These are phyloP conservation scores for Darksidea phi DNA, from an alignment of 495 filamentous ascomycete species.

Conservation along the genomic window DNA sequence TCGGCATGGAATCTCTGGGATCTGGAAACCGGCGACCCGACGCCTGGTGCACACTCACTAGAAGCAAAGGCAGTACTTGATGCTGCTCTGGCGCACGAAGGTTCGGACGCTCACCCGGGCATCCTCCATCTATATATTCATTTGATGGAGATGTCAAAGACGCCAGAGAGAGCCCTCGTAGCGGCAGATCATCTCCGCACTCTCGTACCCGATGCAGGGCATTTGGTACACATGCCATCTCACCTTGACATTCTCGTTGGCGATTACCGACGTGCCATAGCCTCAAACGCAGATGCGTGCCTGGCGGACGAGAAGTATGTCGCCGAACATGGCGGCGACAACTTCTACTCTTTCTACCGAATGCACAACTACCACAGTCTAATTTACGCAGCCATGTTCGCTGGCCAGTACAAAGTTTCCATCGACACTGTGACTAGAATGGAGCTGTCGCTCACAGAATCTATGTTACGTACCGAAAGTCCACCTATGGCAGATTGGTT, in stretches of 20 bases:
- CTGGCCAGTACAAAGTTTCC: constrained; percentile 56
- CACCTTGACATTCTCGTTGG: constrained; percentile 68
- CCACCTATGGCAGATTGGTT: constrained; percentile 74
- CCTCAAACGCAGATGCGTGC: constrained; percentile 63
- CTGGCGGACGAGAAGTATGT: constrained; percentile 62
- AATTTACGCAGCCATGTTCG: constrained; percentile 71
- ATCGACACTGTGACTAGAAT: constrained; percentile 55
- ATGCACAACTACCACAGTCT: constrained; percentile 66
- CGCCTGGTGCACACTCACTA: constrained; percentile 53
- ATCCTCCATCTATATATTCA: constrained; percentile 71
- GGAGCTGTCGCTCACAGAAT: constrained; percentile 57
- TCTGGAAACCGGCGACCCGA: constrained; percentile 56
- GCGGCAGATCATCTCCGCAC: constrained; percentile 60
- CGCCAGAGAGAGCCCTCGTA: constrained; percentile 57
- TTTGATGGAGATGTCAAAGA: constrained; percentile 69
- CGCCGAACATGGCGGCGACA: constrained; percentile 49
- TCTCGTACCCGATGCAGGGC: constrained; percentile 64
- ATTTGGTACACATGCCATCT: constrained; percentile 71
- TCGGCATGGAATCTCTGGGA: constrained; percentile 70
- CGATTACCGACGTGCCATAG: constrained; percentile 61
- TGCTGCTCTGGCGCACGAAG: constrained; percentile 44
- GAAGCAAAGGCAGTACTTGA: constrained; percentile 60
- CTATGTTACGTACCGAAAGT: constrained; percentile 58
- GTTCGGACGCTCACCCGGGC: constrained; percentile 54
- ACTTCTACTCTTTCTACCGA: constrained; percentile 69